Percentiles rank a stretch among this genome's conserved stretches.
Conservation (phyloP, 2,329 filamentous ascomycete species). For the Elsinoe ampelina region DNA sequence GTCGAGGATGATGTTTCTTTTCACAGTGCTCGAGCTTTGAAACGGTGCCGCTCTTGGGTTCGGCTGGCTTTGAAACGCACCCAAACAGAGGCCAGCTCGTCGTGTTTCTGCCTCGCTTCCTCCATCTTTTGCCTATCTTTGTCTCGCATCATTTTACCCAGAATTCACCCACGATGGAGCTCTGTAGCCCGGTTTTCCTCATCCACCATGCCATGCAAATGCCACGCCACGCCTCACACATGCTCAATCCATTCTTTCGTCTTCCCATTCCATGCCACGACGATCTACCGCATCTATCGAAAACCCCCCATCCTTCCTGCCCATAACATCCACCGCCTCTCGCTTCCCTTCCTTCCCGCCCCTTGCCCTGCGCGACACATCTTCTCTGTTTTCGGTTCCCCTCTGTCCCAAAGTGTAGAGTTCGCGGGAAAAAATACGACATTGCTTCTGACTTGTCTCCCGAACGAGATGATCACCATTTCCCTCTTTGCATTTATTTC, state of each 20-base stretch:
- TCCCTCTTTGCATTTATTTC: background rate
- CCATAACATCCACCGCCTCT: background rate
- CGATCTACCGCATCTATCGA: no score
- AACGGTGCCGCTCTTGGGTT: slow-evolving; percentile 1
- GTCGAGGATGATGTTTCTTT: no score
- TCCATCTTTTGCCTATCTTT: background rate
- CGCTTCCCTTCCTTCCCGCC: background rate
- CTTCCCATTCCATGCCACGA: no score
- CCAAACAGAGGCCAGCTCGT: background rate
- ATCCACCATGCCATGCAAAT: no score
- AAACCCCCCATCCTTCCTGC: background rate
- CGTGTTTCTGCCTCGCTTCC: background rate
- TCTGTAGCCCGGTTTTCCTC: no score
- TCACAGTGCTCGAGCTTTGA: slow-evolving; percentile 1
- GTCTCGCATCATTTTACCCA: background rate
- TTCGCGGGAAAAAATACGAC: no score
- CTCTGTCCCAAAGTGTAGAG: no score
- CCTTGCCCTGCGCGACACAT: background rate
- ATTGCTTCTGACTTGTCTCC: no score
- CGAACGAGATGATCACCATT: background rate
- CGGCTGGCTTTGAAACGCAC: slow-evolving; percentile 6
- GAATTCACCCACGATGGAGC: no score
- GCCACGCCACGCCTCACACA: no score
- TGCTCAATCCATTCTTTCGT: no score
- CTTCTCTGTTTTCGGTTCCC: background rate